Conservation (phyloP, 345 rosid genomes). For the Corchorus olitorius region DNA sequence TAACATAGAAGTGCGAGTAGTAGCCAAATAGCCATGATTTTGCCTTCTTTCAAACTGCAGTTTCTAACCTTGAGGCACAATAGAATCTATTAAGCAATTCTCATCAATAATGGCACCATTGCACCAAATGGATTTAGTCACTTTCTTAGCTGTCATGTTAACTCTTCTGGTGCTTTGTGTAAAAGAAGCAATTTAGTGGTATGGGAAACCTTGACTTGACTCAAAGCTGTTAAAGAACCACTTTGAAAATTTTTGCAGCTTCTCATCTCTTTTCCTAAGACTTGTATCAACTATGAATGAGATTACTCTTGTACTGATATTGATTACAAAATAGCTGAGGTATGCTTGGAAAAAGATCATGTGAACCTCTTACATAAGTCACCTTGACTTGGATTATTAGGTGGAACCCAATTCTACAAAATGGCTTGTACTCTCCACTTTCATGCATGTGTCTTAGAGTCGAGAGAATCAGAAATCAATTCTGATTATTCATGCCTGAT, state of each 20-base stretch:
- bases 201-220: not conserved
- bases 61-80: constrained; percentile 1
- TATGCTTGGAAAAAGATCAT: not conserved
- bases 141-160: not conserved
- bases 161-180: not conserved
- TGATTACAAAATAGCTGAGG: not conserved
- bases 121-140: constrained; percentile 1
- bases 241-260: not conserved
- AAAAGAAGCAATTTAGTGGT: not conserved
- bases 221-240: not conserved
- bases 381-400: not conserved
- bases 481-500: not conserved
- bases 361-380: not conserved
- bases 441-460: not conserved
- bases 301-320: not conserved
- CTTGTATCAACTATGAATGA: not conserved
- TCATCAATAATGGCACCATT: not conserved
- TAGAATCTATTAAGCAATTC: not conserved
- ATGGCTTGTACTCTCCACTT: not conserved
- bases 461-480: not conserved
- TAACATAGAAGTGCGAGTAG: not conserved
- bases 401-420: not conserved
- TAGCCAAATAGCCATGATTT: not conserved
- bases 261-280: not conserved
- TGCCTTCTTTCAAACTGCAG: constrained; percentile 6